These are phyloP conservation scores for Populus hybrid DNA, from an alignment of 441 rosid genomes.

Conservation along the genomic window DNA sequence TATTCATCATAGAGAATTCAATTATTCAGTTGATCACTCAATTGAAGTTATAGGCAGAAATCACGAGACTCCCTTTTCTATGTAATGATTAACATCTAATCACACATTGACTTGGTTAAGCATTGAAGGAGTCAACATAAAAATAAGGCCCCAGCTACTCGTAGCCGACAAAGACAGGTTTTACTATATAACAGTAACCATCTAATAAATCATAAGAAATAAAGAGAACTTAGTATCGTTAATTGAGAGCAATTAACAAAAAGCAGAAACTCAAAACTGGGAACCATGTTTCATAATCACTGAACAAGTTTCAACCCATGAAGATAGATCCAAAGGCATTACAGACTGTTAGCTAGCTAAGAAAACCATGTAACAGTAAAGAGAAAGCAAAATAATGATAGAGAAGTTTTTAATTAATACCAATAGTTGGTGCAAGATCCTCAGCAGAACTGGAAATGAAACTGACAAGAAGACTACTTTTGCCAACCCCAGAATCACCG, in stretches of 20 bases:
- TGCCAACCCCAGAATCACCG: constrained; percentile 66
- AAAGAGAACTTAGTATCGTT: not conserved
- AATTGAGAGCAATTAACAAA: not conserved
- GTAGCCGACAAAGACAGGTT: not conserved
- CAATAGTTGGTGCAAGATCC: constrained; percentile 57
- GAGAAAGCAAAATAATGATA: not conserved
- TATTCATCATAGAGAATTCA: constrained; percentile 1
- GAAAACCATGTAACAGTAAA: not conserved
- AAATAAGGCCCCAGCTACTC: too few species aligned
- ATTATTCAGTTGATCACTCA: not conserved
- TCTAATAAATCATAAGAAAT: not conserved
- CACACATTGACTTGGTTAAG: too few species aligned
- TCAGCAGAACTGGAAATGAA: constrained; percentile 47
- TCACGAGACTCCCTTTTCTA: not conserved
- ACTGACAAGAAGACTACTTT: constrained; percentile 63
- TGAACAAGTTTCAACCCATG: constrained; percentile 1
- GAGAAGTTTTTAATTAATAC: constrained; percentile 20
- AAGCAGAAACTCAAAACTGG: not conserved
- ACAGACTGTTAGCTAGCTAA: not conserved
- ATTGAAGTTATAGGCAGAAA: not conserved
- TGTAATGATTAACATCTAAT: not conserved
- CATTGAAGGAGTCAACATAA: too few species aligned
- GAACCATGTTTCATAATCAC: not conserved
- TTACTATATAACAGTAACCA: not conserved
- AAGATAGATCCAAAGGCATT: constrained; percentile 20